Evolutionary conservation across 2,329 filamentous ascomycete genomes (phyloP), one percentile per base, ranked within the genome.

Genomic region (Drechslera avenae): DNA sequence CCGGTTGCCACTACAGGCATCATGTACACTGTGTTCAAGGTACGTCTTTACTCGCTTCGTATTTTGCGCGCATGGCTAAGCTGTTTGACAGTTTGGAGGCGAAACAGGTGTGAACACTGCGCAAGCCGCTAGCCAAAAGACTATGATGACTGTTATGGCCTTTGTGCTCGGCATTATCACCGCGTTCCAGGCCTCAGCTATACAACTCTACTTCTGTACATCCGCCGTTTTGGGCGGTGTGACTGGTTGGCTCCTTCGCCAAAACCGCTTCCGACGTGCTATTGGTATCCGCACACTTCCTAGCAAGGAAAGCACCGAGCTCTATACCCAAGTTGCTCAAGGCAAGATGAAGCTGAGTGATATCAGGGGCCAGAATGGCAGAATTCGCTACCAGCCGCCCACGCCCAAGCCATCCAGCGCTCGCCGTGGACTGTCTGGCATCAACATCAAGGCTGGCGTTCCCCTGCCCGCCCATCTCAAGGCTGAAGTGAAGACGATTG

Each of bases 201-300:
- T 89, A 2, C 85, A 88, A 65, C 64, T 89, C 23, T 87, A 84
- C 75, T 88, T 90, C 74, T 70, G 81, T 44, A 57, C 74, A 12
- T 74, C 78, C 3, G 68, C 74, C 50, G 33, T 72, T 7, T 52
- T 78, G n/a, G 74, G 75, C 26, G 67, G 75, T 35, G 12, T 65
- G 1, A 76, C 79, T 28, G 72, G 65, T 8, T 61, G 62, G n/a
- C 16, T 76, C 2, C 67, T 81, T 21, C 73, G 72, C 36, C 67
- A 59, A 23, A 59, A 67, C 19, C 46, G 52, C 3, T 64, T 80
- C 44, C 66, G 79, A 18, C 60, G 65, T 6, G 46, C 64, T 34
- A 63, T 79, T 30, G 59, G 71, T 26, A 66, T 81, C 33, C 64
- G 56, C 9, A 46, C 41, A 2, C 43, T 69, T 2, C 68, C 69